Base-by-base conservation (phyloP, 768 basidiomycete species). In the Cystobasidium tubakii region DNA sequence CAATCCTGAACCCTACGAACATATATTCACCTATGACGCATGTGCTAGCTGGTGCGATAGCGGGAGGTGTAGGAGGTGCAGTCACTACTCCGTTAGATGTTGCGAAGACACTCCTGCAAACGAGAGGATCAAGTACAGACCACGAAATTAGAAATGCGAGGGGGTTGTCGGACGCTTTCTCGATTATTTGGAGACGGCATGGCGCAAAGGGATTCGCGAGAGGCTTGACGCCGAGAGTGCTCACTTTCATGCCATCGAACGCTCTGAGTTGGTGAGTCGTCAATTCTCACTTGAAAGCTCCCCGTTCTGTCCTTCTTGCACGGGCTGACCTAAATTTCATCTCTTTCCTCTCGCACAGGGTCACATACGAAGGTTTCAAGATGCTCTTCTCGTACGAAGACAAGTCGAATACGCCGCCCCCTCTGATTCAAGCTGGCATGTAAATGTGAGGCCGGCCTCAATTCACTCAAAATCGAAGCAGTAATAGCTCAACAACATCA, bases 1-100 rank as follows among this genome's bases (percentile, higher is more conserved):
- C 84, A 71, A 81, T 90, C 67, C 83, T 95, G 80, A 99, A 98
- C 82, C 91, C 96, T 7, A 82, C 85, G 43, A 88, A 89, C 57
- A 85, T 86, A 64, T 99, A 99, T 82, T 94, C 92, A 23, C 96
- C 96, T n/a, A 80, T 86, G 53, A 90, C 94, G 44, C 96, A 99
- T 82, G 90, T 96, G 74, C 83, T 89, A 57, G 90, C 95, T 0
- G 96, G 96, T 42, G 96, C 90, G 25, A 81, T 94, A 29, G 92
- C 96, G 0, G 96, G 96, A 25, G 96, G 87, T 27, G 87, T 97
- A 15, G 96, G 94, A 3, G 96, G 91, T 0, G 96, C 91, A 29
- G 88, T 97, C 17, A 98, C 95, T 25, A 98, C 92, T 13, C 96
- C 96, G 15, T 84, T 99, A 66, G 96, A 99, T 81, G 96, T 99